A percentile compares a stretch with the other conserved stretches of the same genome.
Evolutionary conservation across 257 asterid genomes (phyloP).

Genomic region (Fraxinus excelsior): DNA sequence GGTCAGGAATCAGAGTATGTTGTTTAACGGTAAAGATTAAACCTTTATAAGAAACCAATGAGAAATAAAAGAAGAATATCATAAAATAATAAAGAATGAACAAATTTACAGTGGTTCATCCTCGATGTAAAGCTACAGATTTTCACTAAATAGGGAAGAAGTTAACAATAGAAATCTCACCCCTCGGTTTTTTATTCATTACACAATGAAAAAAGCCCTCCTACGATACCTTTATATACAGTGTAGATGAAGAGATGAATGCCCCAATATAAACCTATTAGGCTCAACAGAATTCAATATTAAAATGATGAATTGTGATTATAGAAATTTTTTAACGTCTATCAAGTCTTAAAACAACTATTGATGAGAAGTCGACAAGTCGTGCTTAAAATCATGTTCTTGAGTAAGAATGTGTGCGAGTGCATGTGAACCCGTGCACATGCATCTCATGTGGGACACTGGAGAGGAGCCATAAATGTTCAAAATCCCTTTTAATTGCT

Average conservation of each 20-base stretch:
- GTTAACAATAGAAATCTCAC: not conserved
- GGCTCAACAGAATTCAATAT: not conserved
- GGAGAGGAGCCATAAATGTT: not conserved
- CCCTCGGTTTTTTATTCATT: not conserved
- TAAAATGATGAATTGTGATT: not conserved
- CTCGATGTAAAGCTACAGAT: not conserved
- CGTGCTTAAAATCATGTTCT: not conserved
- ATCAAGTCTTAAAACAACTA: not conserved
- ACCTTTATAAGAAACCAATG: too few species aligned
- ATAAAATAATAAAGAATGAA: not conserved
- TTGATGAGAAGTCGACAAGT: not conserved
- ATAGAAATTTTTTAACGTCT: not conserved
- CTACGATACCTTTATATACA: not conserved
- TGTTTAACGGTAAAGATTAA: too few species aligned
- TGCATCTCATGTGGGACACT: not conserved
- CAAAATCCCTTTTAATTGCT: not conserved
- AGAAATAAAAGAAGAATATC: too few species aligned
- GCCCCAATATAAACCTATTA: not conserved
- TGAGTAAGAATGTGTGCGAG: not conserved
- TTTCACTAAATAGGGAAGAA: not conserved
- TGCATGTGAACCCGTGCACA: not conserved
- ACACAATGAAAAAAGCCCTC: not conserved
- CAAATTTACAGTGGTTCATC: not conserved
- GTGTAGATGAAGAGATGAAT: not conserved
- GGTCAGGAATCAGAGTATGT: not conserved